phyloP scores from a whole-genome alignment of 257 asterid species.

The Nyctanthes arbortristis region DNA sequence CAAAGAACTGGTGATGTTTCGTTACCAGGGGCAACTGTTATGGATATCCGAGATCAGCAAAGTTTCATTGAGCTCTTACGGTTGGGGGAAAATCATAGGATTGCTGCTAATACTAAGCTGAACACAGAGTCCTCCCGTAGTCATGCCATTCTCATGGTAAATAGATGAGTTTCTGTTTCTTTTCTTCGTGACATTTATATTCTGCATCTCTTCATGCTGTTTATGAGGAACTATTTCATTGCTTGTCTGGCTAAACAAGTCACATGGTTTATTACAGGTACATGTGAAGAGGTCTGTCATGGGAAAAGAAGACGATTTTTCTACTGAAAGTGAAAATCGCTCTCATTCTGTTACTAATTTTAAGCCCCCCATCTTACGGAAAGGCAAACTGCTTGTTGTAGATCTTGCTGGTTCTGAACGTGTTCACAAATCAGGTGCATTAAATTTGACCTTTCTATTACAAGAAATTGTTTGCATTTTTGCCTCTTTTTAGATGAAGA shows the following conservation, averaged over 20 bases:
- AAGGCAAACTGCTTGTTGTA: slow-evolving; percentile 89
- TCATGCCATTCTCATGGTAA: slow-evolving; percentile 98
- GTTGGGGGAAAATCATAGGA: slow-evolving; percentile 93
- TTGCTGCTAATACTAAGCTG: slow-evolving; percentile 96
- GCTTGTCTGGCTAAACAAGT: slow-evolving; percentile 24
- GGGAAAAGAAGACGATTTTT: slow-evolving; percentile 58
- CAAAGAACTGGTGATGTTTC: slow-evolving; percentile 95
- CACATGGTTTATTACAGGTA: slow-evolving; percentile 53
- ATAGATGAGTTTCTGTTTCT: slow-evolving; percentile 12
- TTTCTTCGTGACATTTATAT: neutral
- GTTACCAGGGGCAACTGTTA: slow-evolving; percentile 91
- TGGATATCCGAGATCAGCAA: slow-evolving; percentile 85
- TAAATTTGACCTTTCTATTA: slow-evolving; percentile 19
- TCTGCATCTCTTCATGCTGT: neutral
- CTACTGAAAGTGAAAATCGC: slow-evolving; percentile 54
- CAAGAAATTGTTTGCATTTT: slow-evolving; percentile 13
- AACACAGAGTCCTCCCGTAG: slow-evolving; percentile 99
- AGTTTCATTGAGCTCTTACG: slow-evolving; percentile 87
- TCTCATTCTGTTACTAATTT: slow-evolving; percentile 59
- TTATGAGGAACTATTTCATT: slow-evolving; percentile 6
- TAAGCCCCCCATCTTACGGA: slow-evolving; percentile 82
- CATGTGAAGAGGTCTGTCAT: slow-evolving; percentile 78
- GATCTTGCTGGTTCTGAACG: slow-evolving; percentile 99
- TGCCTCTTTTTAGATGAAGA: slow-evolving; percentile 1
- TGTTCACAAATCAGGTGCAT: slow-evolving; percentile 87